These are phyloP conservation scores for Lasiosphaeria miniovina DNA, from an alignment of 495 filamentous ascomycete species.

Conservation along the genomic window DNA sequence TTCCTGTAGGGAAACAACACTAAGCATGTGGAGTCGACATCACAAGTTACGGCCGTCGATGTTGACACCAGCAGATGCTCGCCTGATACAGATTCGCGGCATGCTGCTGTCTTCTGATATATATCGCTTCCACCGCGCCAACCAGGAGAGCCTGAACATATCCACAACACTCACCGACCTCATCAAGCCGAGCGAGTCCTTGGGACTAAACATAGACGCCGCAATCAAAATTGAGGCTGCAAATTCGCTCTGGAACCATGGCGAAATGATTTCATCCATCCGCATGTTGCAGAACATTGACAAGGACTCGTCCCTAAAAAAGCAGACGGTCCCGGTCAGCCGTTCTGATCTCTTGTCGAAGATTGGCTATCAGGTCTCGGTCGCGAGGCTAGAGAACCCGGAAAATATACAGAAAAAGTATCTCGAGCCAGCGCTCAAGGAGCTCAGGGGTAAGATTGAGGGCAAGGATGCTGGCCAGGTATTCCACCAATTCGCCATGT, in stretches of 20 bases:
- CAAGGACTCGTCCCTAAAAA: constrained; percentile 57
- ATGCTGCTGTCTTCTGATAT: constrained; percentile 71
- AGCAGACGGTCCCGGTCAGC: constrained; percentile 70
- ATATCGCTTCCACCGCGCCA: constrained; percentile 70
- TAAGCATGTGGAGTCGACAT: constrained; percentile 73
- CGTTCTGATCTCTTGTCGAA: constrained; percentile 80
- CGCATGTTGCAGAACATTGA: constrained; percentile 76
- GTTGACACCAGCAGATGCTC: constrained; percentile 58
- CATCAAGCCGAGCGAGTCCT: constrained; percentile 58
- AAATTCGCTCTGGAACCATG: constrained; percentile 91
- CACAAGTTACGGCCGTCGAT: constrained; percentile 58
- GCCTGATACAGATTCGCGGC: constrained; percentile 66
- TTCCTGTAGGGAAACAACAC: constrained; percentile 74
- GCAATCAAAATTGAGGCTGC: constrained; percentile 75
- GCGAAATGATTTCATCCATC: constrained; percentile 88
- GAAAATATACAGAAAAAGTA: constrained; percentile 84
- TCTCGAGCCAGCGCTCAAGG: constrained; percentile 75
- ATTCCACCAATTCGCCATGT: constrained; percentile 89
- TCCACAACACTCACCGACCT: constrained; percentile 77
- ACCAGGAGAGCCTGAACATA: constrained; percentile 80
- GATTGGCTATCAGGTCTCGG: constrained; percentile 82
- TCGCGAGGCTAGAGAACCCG: constrained; percentile 89
- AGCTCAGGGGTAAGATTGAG: constrained; percentile 65
- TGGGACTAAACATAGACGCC: constrained; percentile 73
- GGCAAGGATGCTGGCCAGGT: constrained; percentile 80